A percentile compares a stretch with the other conserved stretches of the same genome.
Evolutionary conservation across 2,329 filamentous ascomycete genomes (phyloP).

Genomic region (Aotearoamyces nothofagi): DNA sequence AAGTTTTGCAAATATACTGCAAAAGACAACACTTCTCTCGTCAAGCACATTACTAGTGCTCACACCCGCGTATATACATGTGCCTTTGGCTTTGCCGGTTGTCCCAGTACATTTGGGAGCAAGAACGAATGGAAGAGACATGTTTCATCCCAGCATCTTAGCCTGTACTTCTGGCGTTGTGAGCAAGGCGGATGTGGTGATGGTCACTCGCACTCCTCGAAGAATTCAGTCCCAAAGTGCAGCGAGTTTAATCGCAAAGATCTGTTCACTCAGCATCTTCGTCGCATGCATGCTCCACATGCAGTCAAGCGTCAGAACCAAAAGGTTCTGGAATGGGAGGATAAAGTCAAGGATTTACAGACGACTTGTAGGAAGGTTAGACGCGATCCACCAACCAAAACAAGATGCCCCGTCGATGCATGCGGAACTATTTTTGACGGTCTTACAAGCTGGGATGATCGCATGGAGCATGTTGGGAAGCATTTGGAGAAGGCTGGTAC

Average conservation of each 20-base stretch:
- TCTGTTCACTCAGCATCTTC: constrained; percentile 75
- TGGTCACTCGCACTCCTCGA: constrained; percentile 5
- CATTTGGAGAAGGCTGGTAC: constrained; percentile 48
- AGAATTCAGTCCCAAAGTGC: constrained; percentile 9
- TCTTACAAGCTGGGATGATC: constrained; percentile 54
- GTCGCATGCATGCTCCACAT: constrained; percentile 63
- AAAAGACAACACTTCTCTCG: constrained; percentile 27
- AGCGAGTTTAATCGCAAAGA: constrained; percentile 73
- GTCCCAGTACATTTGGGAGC: constrained; percentile 52
- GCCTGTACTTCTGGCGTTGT: constrained; percentile 62
- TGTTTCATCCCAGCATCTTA: constrained; percentile 64
- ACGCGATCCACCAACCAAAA: constrained; percentile 43
- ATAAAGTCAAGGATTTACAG: constrained; percentile 39
- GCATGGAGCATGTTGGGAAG: constrained; percentile 76
- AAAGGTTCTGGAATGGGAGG: constrained; percentile 30
- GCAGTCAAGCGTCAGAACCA: constrained; percentile 23
- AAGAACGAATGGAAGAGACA: constrained; percentile 98
- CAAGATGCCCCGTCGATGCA: constrained; percentile 43
- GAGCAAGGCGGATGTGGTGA: constrained; percentile 14
- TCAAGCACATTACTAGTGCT: constrained; percentile 27
- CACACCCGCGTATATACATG: constrained; percentile 57
- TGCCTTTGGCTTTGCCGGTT: constrained; percentile 66
- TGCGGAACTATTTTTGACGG: constrained; percentile 49
- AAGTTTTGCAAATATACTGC: constrained; percentile 12
- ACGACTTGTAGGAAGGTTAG: constrained; percentile 41